phyloP scores from a whole-genome alignment of 208 protist species.

The Strigomonas culicis region DNA sequence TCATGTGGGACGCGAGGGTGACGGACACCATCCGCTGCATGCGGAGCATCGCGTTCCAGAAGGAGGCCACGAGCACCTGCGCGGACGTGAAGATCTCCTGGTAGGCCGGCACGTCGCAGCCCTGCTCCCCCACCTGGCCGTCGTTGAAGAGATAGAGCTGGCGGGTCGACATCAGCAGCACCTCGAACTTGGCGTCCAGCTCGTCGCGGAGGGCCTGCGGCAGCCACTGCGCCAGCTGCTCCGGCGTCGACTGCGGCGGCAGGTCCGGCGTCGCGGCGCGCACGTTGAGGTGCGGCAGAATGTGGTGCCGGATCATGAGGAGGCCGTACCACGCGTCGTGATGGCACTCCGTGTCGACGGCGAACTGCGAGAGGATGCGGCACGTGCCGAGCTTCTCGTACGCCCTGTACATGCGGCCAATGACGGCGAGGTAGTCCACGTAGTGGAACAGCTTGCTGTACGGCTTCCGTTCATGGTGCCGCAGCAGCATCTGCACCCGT shows the following conservation, averaged over 20 bases:
- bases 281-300: conserved; percentile 87
- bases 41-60: conserved; percentile 87
- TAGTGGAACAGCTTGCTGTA: conserved; percentile 71
- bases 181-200: conserved; percentile 94
- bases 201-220: conserved; percentile 58
- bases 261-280: conserved; percentile 64
- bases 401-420: conserved; percentile 79
- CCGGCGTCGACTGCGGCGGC: conserved; percentile 36
- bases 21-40: conserved; percentile 47
- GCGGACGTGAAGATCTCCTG: conserved; percentile 97
- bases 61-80: conserved; percentile 87
- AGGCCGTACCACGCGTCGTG: conserved; percentile 90
- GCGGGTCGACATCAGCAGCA: conserved; percentile 93
- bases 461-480: conserved; percentile 79
- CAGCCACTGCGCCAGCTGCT: conserved; percentile 52
- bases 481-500: conserved; percentile 84
- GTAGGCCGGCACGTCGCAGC: conserved; percentile 93
- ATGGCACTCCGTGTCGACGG: conserved; percentile 61
- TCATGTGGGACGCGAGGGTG: conserved; percentile 51
- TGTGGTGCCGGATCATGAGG: conserved; percentile 82
- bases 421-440: conserved; percentile 71
- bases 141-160: conserved; percentile 95
- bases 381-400: conserved; percentile 64
- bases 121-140: conserved; percentile 89
- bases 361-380: conserved; percentile 76